phyloP scores from a whole-genome alignment of 1,284 basidiomycete genomes.

The Sanghuangporus weigelae region DNA sequence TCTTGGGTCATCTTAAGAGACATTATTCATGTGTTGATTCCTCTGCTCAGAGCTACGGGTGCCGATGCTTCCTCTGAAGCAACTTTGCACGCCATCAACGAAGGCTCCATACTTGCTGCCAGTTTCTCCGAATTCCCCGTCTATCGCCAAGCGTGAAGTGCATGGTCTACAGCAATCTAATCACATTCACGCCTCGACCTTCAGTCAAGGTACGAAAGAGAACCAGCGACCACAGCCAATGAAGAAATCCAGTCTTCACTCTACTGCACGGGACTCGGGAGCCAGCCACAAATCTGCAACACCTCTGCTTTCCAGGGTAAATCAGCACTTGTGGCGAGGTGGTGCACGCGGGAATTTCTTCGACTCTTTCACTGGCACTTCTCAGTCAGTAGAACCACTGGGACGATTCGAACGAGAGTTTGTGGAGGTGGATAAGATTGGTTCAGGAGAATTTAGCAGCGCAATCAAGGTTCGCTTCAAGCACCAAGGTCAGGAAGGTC shows the following conservation, averaged over 20 bases:
- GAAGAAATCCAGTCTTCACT: slow-evolving; percentile 5
- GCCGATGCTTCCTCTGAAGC: slow-evolving; percentile 39
- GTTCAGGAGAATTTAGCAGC: slow-evolving; percentile 92
- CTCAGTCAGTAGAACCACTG: slow-evolving; percentile 35
- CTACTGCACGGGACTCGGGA: slow-evolving; percentile 16
- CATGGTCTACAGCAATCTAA: slow-evolving; percentile 32
- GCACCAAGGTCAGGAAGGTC: slow-evolving; percentile 38
- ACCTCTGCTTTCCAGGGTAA: slow-evolving; percentile 19
- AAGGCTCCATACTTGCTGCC: slow-evolving; percentile 29
- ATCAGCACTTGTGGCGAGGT: slow-evolving; percentile 17
- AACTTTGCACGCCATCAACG: slow-evolving; percentile 41
- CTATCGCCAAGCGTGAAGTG: slow-evolving; percentile 46
- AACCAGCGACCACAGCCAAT: slow-evolving; percentile 7
- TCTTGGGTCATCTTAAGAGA: slow-evolving; percentile 11
- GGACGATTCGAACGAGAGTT: slow-evolving; percentile 78
- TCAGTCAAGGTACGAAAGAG: slow-evolving; percentile 9
- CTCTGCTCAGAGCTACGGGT: slow-evolving; percentile 44
- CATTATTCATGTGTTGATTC: neutral
- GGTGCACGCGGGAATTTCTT: slow-evolving; percentile 13
- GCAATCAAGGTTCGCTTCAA: slow-evolving; percentile 87
- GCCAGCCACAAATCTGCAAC: neutral
- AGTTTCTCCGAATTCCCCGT: slow-evolving; percentile 39
- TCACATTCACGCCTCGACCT: slow-evolving; percentile 24
- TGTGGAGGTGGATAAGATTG: slow-evolving; percentile 76
- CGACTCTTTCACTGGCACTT: slow-evolving; percentile 13